Base-by-base conservation (phyloP, 768 basidiomycete species). In the Daedaleopsis nitida region DNA sequence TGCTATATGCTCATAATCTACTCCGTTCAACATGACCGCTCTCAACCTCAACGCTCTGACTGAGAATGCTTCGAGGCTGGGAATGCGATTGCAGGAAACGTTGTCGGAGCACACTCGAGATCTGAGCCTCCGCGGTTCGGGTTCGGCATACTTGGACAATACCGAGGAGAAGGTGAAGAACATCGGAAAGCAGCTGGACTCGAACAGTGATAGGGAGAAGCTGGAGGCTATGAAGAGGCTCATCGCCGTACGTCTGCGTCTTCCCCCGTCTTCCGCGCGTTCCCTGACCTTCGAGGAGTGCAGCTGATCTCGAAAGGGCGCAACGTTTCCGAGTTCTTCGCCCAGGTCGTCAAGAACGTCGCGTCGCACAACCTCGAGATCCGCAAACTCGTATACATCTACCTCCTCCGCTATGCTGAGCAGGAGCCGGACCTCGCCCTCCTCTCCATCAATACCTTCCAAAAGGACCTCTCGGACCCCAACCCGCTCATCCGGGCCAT, bases 371-470 rank as follows among this genome's bases (percentile, higher is more conserved):
- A 93, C 70, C 86, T 98, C 52, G 94, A 97, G 74, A 89, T 96
- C 68, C 87, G 96, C 60, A 98, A 98, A 76, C 86, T 99, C 55
- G 94, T 98, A 42, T 98, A 98, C 75, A 96, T 98, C 65, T 99
- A 96, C 77, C 88, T 99, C 65, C 79, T 98, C 48, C 89, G 94
- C 61, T 96, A 97, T 75, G 94, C 97, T 52, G 88, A 92, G 44
- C 85, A 88, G 37, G 95, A 97, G 68, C 96, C 97, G 14, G 97
- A 98, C 74, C 87, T 98, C 51, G 92, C 96, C 1, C 77, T 99
- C 52, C 82, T 99, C 34, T 96, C 95, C 3, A 96, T 99, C 79
- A 99, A 99, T 76, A 96, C 96, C 1, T 98, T 98, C 72, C 97
- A 99, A 74, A 94, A 93, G 74, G 97, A 99, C 76, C 80, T 99